Conservation (phyloP, 2,329 filamentous ascomycete species). For the Mollisiaceae sp. region DNA sequence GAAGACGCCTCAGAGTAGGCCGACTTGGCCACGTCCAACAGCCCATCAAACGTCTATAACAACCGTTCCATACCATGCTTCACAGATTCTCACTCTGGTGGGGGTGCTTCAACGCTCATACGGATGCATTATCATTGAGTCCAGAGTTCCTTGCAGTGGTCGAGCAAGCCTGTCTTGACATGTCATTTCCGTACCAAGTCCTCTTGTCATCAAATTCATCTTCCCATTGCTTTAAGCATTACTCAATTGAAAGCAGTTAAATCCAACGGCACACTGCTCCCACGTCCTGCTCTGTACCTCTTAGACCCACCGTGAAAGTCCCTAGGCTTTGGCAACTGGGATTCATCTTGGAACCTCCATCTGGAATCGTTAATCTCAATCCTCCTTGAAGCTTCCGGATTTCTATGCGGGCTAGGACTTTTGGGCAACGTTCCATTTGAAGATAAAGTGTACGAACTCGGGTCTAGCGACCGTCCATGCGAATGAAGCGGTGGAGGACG, state of each 20-base stretch:
- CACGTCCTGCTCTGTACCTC: slow-evolving; percentile 86
- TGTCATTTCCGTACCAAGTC: background rate
- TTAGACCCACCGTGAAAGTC: slow-evolving; percentile 76
- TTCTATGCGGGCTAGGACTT: slow-evolving; percentile 53
- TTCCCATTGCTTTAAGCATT: background rate
- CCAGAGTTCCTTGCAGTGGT: background rate
- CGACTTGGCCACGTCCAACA: background rate
- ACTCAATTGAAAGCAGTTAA: slow-evolving; percentile 56
- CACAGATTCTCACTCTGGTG: background rate
- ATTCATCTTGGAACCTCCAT: slow-evolving; percentile 88
- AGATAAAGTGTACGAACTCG: slow-evolving; percentile 75
- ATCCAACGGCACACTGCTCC: slow-evolving; percentile 92
- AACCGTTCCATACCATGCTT: background rate
- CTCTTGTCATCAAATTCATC: background rate
- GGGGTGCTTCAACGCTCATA: background rate
- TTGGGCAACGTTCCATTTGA: slow-evolving; percentile 61
- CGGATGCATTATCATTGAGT: background rate
- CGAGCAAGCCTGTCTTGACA: background rate
- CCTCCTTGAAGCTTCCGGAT: slow-evolving; percentile 45
- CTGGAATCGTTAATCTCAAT: slow-evolving; percentile 75
- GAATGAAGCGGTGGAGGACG: slow-evolving; percentile 46
- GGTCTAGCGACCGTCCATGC: slow-evolving; percentile 67
- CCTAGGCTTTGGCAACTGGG: slow-evolving; percentile 81
- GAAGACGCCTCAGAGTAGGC: background rate
- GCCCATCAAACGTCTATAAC: background rate